Base-by-base conservation (phyloP, 352 stramenopile genomes). In the Globisporangium orthogonon region DNA sequence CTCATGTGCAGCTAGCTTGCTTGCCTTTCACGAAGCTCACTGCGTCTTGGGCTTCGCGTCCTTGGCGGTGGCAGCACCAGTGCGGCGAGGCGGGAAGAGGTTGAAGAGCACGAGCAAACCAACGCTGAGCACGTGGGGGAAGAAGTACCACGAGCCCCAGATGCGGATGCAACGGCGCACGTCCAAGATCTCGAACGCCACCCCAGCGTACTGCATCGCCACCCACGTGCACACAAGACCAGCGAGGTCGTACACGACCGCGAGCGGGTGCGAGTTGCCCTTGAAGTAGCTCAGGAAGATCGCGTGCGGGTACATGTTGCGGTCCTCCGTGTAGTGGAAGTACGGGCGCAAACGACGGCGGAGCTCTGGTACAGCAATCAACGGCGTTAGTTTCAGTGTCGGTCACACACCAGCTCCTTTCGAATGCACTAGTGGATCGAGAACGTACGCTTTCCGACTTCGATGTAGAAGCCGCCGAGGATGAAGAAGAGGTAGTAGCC, bases 401-500 rank as follows among this genome's bases (percentile, higher is more conserved):
- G 23, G 23, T 23, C 23, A 23, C 23, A 23, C 23, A 23, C 23
- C 23, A 23, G 23, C 23, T 23, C 23, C 23, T 23, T 23, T 23
- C 23, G 23, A 23, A 23, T 23, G 28, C 15, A 13, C 29, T 15
- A 18, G 13, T 51, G 15, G 14, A 17, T 43, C 50, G 2, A 23
- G 9, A 15, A 81, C 78, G 50, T 60, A 87, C 80, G 70, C 66
- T 92, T 91, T 65, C 82, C 85, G 40, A 88, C 85, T 80, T 94
- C 85, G 39, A 93, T 89, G 73, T 92, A 91, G 52, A 93, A 76
- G 29, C 76, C 83, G 60, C 80, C 83, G 45, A 91, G 70, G 50
- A 94, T 77, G 67, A 94, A 94, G 64, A 94, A 94, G 23, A 92
- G 62, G 61, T 94, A 94, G 66, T 94, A 94, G 6, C 85, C 85